phyloP scores from a whole-genome alignment of 176 grass and related monocot genomes.

The Aegilops speltoides region DNA sequence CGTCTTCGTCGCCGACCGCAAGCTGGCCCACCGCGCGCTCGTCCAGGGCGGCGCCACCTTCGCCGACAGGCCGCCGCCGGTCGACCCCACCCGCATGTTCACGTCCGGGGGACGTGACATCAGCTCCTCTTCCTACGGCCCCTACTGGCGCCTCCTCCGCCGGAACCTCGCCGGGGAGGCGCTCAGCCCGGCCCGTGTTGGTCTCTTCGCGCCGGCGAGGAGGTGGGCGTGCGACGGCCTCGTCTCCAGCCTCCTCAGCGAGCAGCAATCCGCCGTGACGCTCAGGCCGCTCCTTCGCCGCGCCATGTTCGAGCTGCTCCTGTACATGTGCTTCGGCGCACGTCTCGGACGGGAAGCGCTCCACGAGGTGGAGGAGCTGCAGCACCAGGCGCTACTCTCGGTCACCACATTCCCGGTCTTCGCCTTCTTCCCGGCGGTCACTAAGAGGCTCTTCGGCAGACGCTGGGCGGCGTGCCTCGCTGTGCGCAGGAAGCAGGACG shows the following conservation, averaged over 20 bases:
- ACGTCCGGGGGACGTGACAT: conserved; percentile 26
- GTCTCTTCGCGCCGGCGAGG: conserved; percentile 25
- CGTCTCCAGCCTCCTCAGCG: background rate
- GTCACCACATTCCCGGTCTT: conserved; percentile 5
- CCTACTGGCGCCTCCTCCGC: conserved; percentile 47
- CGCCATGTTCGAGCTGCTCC: conserved; percentile 10
- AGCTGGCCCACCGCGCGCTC: conserved; percentile 36
- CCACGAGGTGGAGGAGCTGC: conserved; percentile 33
- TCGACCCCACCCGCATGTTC: background rate
- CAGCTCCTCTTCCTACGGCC: conserved; percentile 32
- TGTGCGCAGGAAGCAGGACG: conserved; percentile 26
- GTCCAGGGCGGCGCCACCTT: conserved; percentile 43
- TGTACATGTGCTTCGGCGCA: conserved; percentile 63
- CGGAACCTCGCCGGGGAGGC: conserved; percentile 42
- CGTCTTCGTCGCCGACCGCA: conserved; percentile 31
- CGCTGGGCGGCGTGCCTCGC: conserved; percentile 32
- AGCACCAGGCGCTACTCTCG: background rate
- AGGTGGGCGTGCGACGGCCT: conserved; percentile 39
- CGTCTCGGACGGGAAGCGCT: conserved; percentile 22
- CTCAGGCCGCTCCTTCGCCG: conserved; percentile 31
- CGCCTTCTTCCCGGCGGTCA: conserved; percentile 36
- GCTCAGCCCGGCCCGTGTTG: conserved; percentile 26
- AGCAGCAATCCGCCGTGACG: background rate
- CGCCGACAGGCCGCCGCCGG: conserved; percentile 32
- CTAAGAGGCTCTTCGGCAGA: conserved; percentile 43